A percentile compares a stretch with the other conserved stretches of the same genome.
phyloP scores from a whole-genome alignment of 1,284 basidiomycete genomes.

The Porodaedalea pini region DNA sequence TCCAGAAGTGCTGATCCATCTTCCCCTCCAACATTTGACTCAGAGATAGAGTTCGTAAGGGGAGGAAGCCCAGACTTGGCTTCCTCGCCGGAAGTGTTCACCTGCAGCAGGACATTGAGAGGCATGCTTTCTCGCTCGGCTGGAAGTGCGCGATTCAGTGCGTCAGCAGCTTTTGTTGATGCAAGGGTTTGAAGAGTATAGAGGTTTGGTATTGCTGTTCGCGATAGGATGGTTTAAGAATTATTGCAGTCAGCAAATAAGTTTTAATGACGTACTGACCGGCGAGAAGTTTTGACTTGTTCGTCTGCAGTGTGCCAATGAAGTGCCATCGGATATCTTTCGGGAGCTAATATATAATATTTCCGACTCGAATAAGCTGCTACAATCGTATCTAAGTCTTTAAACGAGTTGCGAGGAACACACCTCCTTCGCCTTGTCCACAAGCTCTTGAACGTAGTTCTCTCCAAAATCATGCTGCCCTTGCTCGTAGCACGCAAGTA shows the following conservation, averaged over 20 bases:
- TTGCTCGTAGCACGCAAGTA: constrained; percentile 75
- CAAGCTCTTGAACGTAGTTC: constrained; percentile 95
- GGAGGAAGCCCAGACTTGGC: constrained; percentile 84
- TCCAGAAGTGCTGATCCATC: constrained; percentile 48
- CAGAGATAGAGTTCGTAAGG: constrained; percentile 32
- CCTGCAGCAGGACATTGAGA: constrained; percentile 82
- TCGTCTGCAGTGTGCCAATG: constrained; percentile 92
- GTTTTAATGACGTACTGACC: constrained; percentile 51
- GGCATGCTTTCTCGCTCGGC: constrained; percentile 41
- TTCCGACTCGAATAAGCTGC: not conserved
- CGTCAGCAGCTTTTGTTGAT: constrained; percentile 78
- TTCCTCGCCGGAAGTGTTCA: constrained; percentile 93
- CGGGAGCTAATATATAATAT: constrained; percentile 56
- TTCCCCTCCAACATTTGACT: no score
- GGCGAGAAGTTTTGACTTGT: constrained; percentile 91
- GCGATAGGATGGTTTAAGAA: no score
- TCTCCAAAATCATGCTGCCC: constrained; percentile 94
- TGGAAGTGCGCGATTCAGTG: constrained; percentile 77
- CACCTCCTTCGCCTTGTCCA: constrained; percentile 82
- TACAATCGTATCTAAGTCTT: no score
- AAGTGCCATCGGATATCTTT: constrained; percentile 93
- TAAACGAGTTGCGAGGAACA: constrained; percentile 29
- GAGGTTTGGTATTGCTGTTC: constrained; percentile 82
- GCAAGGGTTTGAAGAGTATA: constrained; percentile 90
- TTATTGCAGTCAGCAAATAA: not conserved